Conservation (phyloP, 2,329 filamentous ascomycete genomes). For the Geosmithia putterillii region DNA sequence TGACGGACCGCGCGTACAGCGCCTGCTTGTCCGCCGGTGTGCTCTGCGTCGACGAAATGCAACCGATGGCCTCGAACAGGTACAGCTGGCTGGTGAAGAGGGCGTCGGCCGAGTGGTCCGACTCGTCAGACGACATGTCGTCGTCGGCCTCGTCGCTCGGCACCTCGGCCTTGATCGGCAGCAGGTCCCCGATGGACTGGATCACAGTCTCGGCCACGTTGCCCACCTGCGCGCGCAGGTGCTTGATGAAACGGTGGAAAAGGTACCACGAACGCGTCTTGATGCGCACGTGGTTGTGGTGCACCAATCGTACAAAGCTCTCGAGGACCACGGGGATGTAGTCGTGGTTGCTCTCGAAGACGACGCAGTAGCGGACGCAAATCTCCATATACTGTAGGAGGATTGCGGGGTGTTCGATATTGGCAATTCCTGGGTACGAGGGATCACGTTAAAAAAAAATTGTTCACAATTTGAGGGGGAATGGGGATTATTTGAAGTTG, state of each 20-base stretch:
- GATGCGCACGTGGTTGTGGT: slow-evolving; percentile 78
- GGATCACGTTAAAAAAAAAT: background rate
- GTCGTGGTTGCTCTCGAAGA: slow-evolving; percentile 75
- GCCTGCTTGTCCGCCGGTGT: slow-evolving; percentile 79
- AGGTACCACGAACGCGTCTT: slow-evolving; percentile 93
- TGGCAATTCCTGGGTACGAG: slow-evolving; percentile 59
- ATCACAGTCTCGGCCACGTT: slow-evolving; percentile 88
- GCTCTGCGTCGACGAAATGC: slow-evolving; percentile 69
- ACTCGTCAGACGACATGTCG: slow-evolving; percentile 91
- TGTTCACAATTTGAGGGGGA: slow-evolving; percentile 10
- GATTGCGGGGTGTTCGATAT: slow-evolving; percentile 80
- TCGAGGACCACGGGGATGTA: slow-evolving; percentile 81
- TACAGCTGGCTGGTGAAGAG: slow-evolving; percentile 86
- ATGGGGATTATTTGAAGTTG: slow-evolving; percentile 4
- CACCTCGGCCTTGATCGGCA: slow-evolving; percentile 83
- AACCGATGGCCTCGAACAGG: slow-evolving; percentile 89
- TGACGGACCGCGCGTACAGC: slow-evolving; percentile 73
- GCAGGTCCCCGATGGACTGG: slow-evolving; percentile 74
- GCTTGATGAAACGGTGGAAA: slow-evolving; percentile 85
- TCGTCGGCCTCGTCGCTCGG: slow-evolving; percentile 66
- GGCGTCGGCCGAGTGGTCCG: slow-evolving; percentile 79
- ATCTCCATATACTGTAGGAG: slow-evolving; percentile 98
- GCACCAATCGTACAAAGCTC: slow-evolving; percentile 81
- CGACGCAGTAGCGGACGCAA: slow-evolving; percentile 82
- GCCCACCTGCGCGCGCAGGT: slow-evolving; percentile 70